Evolutionary conservation across 805 yeast species (phyloP).

Genomic region (Yarrowia yakushimensis): DNA sequence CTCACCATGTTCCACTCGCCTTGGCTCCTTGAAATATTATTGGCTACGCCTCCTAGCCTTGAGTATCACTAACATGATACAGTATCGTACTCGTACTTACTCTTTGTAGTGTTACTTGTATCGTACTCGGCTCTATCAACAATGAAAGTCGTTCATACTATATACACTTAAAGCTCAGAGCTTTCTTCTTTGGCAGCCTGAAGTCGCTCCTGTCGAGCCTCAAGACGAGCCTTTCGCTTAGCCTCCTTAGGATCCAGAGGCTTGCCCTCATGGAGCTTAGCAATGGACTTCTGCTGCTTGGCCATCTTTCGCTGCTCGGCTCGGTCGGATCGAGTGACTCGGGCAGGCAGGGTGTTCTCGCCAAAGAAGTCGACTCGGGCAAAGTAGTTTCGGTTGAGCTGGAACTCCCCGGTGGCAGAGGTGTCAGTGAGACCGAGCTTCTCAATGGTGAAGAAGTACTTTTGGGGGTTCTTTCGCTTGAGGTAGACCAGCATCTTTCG

Average conservation of each 20-base stretch:
- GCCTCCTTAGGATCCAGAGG: not conserved
- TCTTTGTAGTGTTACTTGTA: not conserved
- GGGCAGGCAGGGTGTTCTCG: slow-evolving; percentile 38
- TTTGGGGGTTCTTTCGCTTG: slow-evolving; percentile 73
- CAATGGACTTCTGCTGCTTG: slow-evolving; percentile 16
- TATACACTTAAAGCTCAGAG: slow-evolving; percentile 6
- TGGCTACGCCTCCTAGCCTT: too few species aligned
- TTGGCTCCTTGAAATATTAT: too few species aligned
- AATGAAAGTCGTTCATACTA: slow-evolving; percentile 4
- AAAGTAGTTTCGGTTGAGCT: slow-evolving; percentile 38
- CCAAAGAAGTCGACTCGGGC: slow-evolving; percentile 40
- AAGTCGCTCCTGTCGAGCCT: not conserved
- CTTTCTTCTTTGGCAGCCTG: not conserved
- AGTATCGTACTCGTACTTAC: too few species aligned
- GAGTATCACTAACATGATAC: too few species aligned
- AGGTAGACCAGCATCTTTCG: slow-evolving; percentile 78
- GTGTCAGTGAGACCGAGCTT: slow-evolving; percentile 85
- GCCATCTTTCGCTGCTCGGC: not conserved
- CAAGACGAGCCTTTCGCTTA: slow-evolving; percentile 12
- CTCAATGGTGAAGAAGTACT: slow-evolving; percentile 80
- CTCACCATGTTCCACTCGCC: too few species aligned
- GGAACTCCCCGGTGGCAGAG: slow-evolving; percentile 71
- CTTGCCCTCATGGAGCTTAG: not conserved
- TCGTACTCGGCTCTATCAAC: too few species aligned
- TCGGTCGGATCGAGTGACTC: slow-evolving; percentile 33